phyloP scores from a whole-genome alignment of 345 rosid species.

The Xanthoceras sorbifolium region DNA sequence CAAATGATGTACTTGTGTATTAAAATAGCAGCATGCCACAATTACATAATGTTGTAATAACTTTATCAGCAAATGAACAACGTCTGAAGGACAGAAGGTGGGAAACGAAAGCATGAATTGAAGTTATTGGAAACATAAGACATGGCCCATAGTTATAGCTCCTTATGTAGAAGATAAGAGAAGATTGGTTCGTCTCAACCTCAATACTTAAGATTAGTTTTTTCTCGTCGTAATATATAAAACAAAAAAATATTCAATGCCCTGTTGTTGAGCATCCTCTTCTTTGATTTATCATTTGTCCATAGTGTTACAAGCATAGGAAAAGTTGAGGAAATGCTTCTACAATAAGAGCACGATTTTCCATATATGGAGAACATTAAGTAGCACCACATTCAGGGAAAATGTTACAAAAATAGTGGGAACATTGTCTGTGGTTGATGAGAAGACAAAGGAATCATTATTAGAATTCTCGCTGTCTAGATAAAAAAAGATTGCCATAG shows the following conservation, averaged over 20 bases:
- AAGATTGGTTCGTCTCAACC: not conserved
- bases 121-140: not conserved
- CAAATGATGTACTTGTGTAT: not conserved
- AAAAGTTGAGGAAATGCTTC: not conserved
- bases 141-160: not conserved
- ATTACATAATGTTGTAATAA: not conserved
- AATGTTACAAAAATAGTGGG: not conserved
- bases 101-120: constrained; percentile 2
- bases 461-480: not conserved
- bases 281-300: not conserved
- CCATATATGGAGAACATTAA: not conserved
- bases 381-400: not conserved
- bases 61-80: not conserved
- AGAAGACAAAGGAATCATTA: not conserved
- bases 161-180: not conserved
- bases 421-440: not conserved
- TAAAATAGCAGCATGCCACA: not conserved
- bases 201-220: not conserved
- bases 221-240: not conserved
- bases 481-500: not conserved
- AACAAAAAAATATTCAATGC: not conserved
- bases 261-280: not conserved
- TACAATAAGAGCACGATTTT: not conserved
- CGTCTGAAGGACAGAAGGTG: not conserved
- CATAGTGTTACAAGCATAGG: not conserved